Evolutionary conservation across 2,329 filamentous ascomycete species (phyloP), one percentile per base, ranked within the genome.

Genomic region (Aspergillus ibericus): DNA sequence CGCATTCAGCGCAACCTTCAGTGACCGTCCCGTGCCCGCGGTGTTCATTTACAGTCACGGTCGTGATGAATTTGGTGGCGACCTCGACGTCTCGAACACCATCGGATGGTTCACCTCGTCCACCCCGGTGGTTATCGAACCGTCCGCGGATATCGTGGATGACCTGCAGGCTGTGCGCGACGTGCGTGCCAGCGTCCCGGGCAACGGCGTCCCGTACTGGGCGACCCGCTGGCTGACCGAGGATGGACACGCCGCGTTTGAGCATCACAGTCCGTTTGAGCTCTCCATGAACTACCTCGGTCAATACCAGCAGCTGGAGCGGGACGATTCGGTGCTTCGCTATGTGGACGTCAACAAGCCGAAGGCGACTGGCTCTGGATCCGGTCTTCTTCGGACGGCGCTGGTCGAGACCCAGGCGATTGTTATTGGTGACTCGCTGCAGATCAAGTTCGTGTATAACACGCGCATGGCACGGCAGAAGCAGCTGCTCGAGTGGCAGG

Each of bases 331-430:
- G 3, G 44, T 48, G 0, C 44, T 48, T 10, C 25, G 44, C 2
- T 48, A 48, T 16, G 44, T 48, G 15, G 44, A 48, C 2, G 44
- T 48, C 7, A 29, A 48, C 15, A 48, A 48, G 44, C 44, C 44
- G n/a, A 48, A 48, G 44, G 44, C 44, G 8, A 48, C 44, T 49
- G 47, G 55, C 22, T 71, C 70, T 47, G 50, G 16, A 72, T 72
- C 18, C 68, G 68, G 51, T 81, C 78, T 29, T 81, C 80, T 60
- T 83, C 80, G 52, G 75, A 76, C 44, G 15, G 44, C 44, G 44
- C 25, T 48, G 44, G 44, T 48, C 15, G 44, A 48, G 15, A 48
- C 44, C 0, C 44, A 48, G n/a, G 44, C 44, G 9, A 48, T 48
- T 12, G 44, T 48, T 5, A 29, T 48, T 7, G 44, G 44, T 0